Conservation (phyloP, 805 yeast genomes). For the Saccharomycopsis amapae region DNA sequence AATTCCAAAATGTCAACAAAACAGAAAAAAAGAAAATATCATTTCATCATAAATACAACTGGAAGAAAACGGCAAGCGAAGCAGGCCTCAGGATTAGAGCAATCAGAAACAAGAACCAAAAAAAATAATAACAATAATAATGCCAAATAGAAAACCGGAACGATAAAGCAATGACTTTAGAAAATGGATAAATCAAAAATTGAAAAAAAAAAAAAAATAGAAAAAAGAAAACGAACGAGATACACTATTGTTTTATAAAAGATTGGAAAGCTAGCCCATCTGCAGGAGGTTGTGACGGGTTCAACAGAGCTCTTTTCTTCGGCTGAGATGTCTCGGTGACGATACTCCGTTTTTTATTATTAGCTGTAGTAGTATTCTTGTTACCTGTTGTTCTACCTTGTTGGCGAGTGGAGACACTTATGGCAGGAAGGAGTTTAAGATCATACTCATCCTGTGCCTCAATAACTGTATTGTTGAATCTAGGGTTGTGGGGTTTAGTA, state of each 20-base stretch:
- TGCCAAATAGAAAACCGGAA: no score
- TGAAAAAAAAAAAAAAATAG: neutral
- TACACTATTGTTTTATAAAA: neutral
- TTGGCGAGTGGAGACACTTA: constrained; percentile 5
- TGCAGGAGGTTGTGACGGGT: constrained; percentile 3
- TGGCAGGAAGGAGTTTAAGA: constrained; percentile 9
- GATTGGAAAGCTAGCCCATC: constrained; percentile 9
- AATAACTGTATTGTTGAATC: constrained; percentile 8
- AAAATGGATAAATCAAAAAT: neutral
- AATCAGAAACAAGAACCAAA: neutral
- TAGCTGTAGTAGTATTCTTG: neutral
- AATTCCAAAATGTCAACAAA: no score
- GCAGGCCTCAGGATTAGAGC: no score
- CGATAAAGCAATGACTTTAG: neutral
- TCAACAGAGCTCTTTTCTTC: constrained; percentile 18
- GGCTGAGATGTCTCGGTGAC: constrained; percentile 4
- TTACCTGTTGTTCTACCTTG: no score
- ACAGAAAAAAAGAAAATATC: no score
- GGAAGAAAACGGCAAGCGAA: no score
- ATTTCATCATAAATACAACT: no score
- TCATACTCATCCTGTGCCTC: constrained; percentile 19
- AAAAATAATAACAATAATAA: no score
- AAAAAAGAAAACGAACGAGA: constrained; percentile 15
- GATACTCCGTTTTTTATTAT: constrained; percentile 5
- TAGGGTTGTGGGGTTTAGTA: neutral